Evolutionary conservation across 2,329 filamentous ascomycete genomes (phyloP).

Genomic region (Incumbomyces lentus): DNA sequence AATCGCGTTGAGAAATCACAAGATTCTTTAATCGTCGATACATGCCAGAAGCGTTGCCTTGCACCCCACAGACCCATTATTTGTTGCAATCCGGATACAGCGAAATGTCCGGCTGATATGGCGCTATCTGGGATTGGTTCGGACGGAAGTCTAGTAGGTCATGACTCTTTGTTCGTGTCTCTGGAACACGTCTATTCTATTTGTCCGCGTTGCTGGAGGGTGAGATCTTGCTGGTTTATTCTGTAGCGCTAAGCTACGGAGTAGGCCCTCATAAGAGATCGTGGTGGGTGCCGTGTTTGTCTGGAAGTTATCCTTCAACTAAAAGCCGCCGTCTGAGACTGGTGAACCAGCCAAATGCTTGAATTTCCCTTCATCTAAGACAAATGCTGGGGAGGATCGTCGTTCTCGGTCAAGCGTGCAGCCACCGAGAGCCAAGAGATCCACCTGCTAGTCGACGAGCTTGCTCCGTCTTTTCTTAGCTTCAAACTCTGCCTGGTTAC

Average conservation of each 20-base stretch:
- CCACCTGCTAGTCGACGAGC: neutral
- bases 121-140: neutral
- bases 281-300: neutral
- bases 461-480: neutral
- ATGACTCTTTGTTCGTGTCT: neutral
- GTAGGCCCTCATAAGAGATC: too few species aligned
- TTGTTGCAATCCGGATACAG: neutral
- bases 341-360: neutral
- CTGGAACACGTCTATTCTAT: too few species aligned
- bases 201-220: too few species aligned
- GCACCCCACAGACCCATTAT: neutral
- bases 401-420: neutral
- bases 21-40: conserved; percentile 1
- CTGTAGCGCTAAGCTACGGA: too few species aligned
- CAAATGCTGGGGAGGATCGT: neutral
- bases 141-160: neutral
- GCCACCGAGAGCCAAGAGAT: neutral
- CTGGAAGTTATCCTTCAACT: neutral
- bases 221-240: too few species aligned
- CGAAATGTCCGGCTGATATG: too few species aligned
- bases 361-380: neutral
- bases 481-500: neutral
- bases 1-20: neutral
- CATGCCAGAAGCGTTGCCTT: neutral
- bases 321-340: neutral